phyloP scores from a whole-genome alignment of 2,329 filamentous ascomycete species.

The Cladobotryum mycophilum region DNA sequence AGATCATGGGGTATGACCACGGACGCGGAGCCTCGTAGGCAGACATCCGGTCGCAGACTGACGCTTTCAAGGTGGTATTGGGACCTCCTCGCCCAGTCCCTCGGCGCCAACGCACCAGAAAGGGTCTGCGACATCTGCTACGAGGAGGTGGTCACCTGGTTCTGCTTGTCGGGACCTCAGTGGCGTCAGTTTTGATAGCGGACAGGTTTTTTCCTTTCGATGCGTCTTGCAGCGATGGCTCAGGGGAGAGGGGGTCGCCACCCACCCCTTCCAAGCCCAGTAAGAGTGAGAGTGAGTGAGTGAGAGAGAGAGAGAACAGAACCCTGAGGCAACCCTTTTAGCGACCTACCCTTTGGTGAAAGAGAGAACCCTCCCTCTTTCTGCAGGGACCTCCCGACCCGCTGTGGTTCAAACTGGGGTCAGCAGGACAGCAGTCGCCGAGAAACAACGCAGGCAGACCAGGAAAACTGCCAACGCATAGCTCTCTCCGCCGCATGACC shows the following conservation, averaged over 20 bases:
- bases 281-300: too few relatives aligned
- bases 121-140: constrained; percentile 10
- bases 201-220: neutral
- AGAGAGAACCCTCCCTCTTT: too few relatives aligned
- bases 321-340: too few relatives aligned
- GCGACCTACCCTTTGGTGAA: neutral
- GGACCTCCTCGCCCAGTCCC: constrained; percentile 12
- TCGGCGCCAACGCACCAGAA: constrained; percentile 13
- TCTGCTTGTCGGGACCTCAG: constrained; percentile 1
- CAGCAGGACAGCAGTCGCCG: constrained; percentile 12
- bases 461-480: constrained; percentile 12
- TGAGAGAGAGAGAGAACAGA: too few relatives aligned
- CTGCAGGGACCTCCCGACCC: constrained; percentile 12
- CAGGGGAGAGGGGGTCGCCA: constrained; percentile 9
- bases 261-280: neutral
- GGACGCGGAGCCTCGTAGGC: constrained; percentile 9
- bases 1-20: constrained; percentile 8
- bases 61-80: constrained; percentile 8
- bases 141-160: constrained; percentile 11
- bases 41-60: constrained; percentile 1
- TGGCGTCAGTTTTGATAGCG: constrained; percentile 5
- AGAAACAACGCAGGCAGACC: constrained; percentile 7
- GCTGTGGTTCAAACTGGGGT: constrained; percentile 9
- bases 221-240: neutral
- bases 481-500: constrained; percentile 13